A percentile compares a stretch with the other conserved stretches of the same genome.
These are phyloP conservation scores for Croton setiger DNA, from an alignment of 441 rosid genomes.

Conservation along the genomic window DNA sequence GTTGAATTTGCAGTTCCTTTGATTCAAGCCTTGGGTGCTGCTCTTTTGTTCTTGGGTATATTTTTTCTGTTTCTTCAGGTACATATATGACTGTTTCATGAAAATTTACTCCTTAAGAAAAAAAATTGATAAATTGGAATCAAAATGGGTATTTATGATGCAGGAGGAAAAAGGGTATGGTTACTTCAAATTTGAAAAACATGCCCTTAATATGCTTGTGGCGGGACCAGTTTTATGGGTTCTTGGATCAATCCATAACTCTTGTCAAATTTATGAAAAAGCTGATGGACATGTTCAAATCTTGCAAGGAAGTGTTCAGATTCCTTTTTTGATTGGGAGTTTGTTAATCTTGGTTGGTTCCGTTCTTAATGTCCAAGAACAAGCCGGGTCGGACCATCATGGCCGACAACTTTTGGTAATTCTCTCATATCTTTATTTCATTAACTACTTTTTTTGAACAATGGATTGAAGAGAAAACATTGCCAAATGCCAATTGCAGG, in stretches of 20 bases:
- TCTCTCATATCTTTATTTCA: too few relatives aligned
- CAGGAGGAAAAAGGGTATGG: constrained; percentile 56
- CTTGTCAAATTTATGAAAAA: constrained; percentile 81
- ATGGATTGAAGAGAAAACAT: too few relatives aligned
- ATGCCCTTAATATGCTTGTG: constrained; percentile 56
- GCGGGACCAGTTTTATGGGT: constrained; percentile 72
- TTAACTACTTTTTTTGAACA: too few relatives aligned
- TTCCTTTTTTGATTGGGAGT: constrained; percentile 71
- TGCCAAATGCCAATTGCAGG: constrained; percentile 25
- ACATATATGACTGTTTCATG: not conserved
- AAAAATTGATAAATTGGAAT: not conserved
- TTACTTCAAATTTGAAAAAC: constrained; percentile 44
- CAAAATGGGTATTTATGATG: not conserved
- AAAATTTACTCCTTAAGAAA: too few relatives aligned
- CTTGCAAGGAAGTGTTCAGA: constrained; percentile 57
- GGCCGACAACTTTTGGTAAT: constrained; percentile 53
- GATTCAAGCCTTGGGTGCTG: constrained; percentile 52
- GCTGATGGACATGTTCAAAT: constrained; percentile 79
- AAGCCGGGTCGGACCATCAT: constrained; percentile 33
- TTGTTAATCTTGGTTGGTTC: constrained; percentile 54
- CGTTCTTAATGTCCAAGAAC: constrained; percentile 49
- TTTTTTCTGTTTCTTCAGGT: constrained; percentile 64
- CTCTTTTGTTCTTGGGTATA: constrained; percentile 51
- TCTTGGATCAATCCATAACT: constrained; percentile 75
- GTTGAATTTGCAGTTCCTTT: constrained; percentile 75